These are phyloP conservation scores for Cladosporium sp. DNA, from an alignment of 2,329 filamentous ascomycete species.

Conservation along the genomic window DNA sequence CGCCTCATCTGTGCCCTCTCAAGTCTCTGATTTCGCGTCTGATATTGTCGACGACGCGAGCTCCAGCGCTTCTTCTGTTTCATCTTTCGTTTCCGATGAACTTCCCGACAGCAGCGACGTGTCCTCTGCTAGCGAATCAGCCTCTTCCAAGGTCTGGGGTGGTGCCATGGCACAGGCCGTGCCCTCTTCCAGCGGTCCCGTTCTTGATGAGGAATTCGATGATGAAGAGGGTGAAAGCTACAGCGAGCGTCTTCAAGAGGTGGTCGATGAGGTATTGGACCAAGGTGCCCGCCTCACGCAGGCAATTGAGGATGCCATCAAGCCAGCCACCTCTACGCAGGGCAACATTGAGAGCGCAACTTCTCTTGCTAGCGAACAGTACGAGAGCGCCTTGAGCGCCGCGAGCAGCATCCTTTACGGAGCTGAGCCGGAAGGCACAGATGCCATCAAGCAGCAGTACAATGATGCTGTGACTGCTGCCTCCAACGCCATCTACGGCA, in stretches of 20 bases:
- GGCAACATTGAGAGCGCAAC: slow-evolving; percentile 47
- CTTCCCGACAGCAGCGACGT: slow-evolving; percentile 13
- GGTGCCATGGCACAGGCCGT: slow-evolving; percentile 51
- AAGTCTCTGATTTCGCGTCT: slow-evolving; percentile 23
- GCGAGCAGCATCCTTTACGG: slow-evolving; percentile 53
- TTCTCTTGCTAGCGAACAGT: slow-evolving; percentile 48
- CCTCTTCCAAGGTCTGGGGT: slow-evolving; percentile 47
- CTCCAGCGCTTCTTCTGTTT: slow-evolving; percentile 23
- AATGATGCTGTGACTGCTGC: slow-evolving; percentile 56
- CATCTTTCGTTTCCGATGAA: slow-evolving; percentile 18
- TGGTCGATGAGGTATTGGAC: neutral
- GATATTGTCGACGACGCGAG: slow-evolving; percentile 19
- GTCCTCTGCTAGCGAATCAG: slow-evolving; percentile 15
- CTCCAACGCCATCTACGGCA: slow-evolving; percentile 54
- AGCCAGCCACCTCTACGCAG: slow-evolving; percentile 41
- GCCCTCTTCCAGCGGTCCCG: slow-evolving; percentile 42
- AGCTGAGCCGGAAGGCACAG: slow-evolving; percentile 42
- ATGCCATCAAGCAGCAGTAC: slow-evolving; percentile 52
- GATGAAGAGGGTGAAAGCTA: slow-evolving; percentile 24
- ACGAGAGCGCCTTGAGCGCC: slow-evolving; percentile 53
- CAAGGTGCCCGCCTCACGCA: slow-evolving; percentile 44
- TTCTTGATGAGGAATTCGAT: slow-evolving; percentile 46
- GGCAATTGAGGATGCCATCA: slow-evolving; percentile 53
- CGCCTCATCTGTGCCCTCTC: slow-evolving; percentile 24
- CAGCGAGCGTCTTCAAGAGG: neutral